Base-by-base conservation (phyloP, 2,329 filamentous ascomycete genomes). In the Fusarium nanum region DNA sequence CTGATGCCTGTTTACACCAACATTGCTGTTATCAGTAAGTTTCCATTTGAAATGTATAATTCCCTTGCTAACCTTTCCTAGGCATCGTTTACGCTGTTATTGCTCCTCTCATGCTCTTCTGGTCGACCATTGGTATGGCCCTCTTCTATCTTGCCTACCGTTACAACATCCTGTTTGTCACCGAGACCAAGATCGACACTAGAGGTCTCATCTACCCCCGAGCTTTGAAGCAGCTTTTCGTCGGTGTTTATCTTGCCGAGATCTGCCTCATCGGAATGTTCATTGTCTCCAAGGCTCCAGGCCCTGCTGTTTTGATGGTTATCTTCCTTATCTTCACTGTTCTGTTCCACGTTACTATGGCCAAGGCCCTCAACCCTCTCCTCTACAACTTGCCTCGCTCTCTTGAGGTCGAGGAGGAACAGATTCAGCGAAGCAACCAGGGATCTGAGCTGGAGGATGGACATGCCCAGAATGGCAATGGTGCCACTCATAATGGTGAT, bases 161-260 rank as follows among this genome's bases (percentile, higher is more conserved):
- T 40, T 97, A 97, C 85, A 94, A 95, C 80, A 80, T 97, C 56
- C 84, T 97, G 23, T 97, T 93, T 78, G 92, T 96, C 16, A 91
- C 89, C 49, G 91, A 94, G 71, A 87, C 91, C 14, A 84, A 89
- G 67, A 89, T 97, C 68, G 94, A 98, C 77, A 97, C 94, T 49
- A 93, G 93, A 75, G 95, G 96, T 50, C 89, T 95, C 23, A 90
- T 93, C 75, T 98, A 97, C 77, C 92, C 93, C 2, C 92, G 93
- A 25, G 94, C 93, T 7, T 86, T 98, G 45, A 93, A 97, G 83
- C 94, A 98, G 67, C 87, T 96, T 32, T 88, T 95, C 45, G 88
- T 90, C 4, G 93, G 94, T 55, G 85, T 96, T 49, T 97, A 97
- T 79, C 83, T 97, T 16, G 88, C 91, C 1, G 90, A 95, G 73